A percentile compares a stretch with the other conserved stretches of the same genome.
Conservation (phyloP, 1,139 yeast species). For the Suhomyces terraborum region DNA sequence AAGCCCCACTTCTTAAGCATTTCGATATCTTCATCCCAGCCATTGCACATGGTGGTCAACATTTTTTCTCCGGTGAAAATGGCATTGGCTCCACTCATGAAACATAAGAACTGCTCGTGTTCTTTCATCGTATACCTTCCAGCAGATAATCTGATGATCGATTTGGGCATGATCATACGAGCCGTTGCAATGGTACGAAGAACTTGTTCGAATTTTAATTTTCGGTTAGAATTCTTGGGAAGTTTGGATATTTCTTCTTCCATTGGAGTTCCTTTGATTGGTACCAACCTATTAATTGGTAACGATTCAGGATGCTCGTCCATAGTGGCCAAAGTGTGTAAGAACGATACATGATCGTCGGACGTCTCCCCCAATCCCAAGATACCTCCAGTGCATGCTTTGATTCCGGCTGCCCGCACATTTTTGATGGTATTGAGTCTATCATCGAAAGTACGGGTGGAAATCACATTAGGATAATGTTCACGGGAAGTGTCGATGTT, state of each 20-base stretch:
- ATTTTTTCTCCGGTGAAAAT: constrained; percentile 80
- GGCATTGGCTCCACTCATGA: constrained; percentile 79
- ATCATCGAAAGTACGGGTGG: constrained; percentile 72
- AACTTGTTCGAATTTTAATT: constrained; percentile 59
- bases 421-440: constrained; percentile 64
- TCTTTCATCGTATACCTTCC: constrained; percentile 84
- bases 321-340: constrained; percentile 68
- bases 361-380: constrained; percentile 75
- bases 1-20: constrained; percentile 75
- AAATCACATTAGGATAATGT: constrained; percentile 69
- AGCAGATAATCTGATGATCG: constrained; percentile 75
- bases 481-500: constrained; percentile 80
- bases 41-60: constrained; percentile 82
- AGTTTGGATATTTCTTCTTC: constrained; percentile 52
- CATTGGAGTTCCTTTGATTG: constrained; percentile 79
- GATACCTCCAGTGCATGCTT: constrained; percentile 80
- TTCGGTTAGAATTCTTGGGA: constrained; percentile 39
- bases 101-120: constrained; percentile 71
- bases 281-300: constrained; percentile 79
- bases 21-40: constrained; percentile 78
- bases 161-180: constrained; percentile 68
- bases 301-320: constrained; percentile 73
- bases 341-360: constrained; percentile 69
- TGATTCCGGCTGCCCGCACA: constrained; percentile 66
- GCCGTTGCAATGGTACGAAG: constrained; percentile 77